These are phyloP conservation scores for Thalassiosira mediterranea DNA, from an alignment of 352 stramenopile genomes.

Conservation along the genomic window DNA sequence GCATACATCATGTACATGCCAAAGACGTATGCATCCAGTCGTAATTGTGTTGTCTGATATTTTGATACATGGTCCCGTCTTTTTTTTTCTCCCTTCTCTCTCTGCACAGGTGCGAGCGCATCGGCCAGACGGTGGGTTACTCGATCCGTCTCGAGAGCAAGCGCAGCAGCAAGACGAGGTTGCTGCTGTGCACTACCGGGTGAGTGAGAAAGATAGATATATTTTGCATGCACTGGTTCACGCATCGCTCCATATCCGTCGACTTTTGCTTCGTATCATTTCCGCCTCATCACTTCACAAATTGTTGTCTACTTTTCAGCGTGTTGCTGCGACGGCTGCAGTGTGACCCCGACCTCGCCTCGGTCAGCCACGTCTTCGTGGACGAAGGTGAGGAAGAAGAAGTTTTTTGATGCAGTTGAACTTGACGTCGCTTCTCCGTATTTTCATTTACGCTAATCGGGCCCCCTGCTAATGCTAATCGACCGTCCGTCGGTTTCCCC, in stretches of 20 bases:
- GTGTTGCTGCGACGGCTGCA: slow-evolving; percentile 9
- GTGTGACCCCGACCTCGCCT: slow-evolving; percentile 83
- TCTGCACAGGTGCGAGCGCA: slow-evolving; percentile 67
- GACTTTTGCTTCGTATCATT: too few species aligned
- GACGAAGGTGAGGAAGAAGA: slow-evolving; percentile 5
- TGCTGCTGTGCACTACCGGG: slow-evolving; percentile 95
- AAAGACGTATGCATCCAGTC: too few species aligned
- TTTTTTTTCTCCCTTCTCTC: too few species aligned
- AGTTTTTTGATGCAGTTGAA: too few species aligned
- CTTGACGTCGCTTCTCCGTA: too few species aligned
- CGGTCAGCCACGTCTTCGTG: slow-evolving; percentile 74
- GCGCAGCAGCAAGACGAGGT: slow-evolving; percentile 86
- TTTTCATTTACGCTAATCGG: too few species aligned
- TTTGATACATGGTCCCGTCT: too few species aligned
- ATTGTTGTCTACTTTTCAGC: not conserved
- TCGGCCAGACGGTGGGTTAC: slow-evolving; percentile 91
- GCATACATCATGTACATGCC: too few species aligned
- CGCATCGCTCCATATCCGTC: too few species aligned
- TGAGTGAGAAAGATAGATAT: not conserved
- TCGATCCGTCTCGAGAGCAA: slow-evolving; percentile 93
- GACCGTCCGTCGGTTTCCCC: slow-evolving; percentile 72
- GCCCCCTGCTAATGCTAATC: slow-evolving; percentile 74
- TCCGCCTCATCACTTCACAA: too few species aligned
- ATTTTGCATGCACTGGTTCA: not conserved
- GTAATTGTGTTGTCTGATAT: too few species aligned